phyloP scores from a whole-genome alignment of 352 stramenopile genomes.

The Phytophthora pluvialis region DNA sequence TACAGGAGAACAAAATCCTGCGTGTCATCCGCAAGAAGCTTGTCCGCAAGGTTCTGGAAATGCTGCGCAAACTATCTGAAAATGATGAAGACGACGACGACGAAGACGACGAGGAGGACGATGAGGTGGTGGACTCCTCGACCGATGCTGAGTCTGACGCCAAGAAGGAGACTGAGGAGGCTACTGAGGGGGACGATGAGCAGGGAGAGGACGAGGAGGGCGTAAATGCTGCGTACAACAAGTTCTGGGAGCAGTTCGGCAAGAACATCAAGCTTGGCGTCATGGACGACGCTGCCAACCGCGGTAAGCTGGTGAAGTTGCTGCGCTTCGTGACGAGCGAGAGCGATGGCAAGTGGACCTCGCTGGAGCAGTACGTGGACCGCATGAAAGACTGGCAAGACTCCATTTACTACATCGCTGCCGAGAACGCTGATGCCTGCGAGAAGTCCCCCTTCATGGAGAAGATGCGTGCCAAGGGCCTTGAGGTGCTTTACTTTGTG shows the following conservation, averaged over 20 bases:
- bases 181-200: conserved; percentile 47
- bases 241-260: conserved; percentile 98
- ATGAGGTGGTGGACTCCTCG: conserved; percentile 55
- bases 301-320: conserved; percentile 95
- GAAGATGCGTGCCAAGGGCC: conserved; percentile 95
- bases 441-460: conserved; percentile 97
- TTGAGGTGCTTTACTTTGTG: conserved; percentile 99
- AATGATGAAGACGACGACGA: conserved; percentile 87
- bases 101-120: conserved; percentile 59
- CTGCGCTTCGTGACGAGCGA: conserved; percentile 97
- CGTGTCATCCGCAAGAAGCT: conserved; percentile 99
- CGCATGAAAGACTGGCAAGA: conserved; percentile 99
- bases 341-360: conserved; percentile 92
- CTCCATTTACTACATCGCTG: conserved; percentile 99
- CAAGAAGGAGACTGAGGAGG: conserved; percentile 81
- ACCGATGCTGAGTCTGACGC: conserved; percentile 64
- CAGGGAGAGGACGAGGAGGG: conserved; percentile 70
- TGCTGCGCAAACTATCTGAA: conserved; percentile 95
- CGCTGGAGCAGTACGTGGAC: conserved; percentile 96
- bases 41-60: conserved; percentile 99
- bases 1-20: conserved; percentile 99
- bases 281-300: conserved; percentile 97
- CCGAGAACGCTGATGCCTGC: conserved; percentile 92
- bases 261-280: conserved; percentile 99
- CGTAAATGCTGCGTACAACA: conserved; percentile 93